phyloP scores from a whole-genome alignment of 2,329 filamentous ascomycete species.

The Ambrosiella cleistominuta region DNA sequence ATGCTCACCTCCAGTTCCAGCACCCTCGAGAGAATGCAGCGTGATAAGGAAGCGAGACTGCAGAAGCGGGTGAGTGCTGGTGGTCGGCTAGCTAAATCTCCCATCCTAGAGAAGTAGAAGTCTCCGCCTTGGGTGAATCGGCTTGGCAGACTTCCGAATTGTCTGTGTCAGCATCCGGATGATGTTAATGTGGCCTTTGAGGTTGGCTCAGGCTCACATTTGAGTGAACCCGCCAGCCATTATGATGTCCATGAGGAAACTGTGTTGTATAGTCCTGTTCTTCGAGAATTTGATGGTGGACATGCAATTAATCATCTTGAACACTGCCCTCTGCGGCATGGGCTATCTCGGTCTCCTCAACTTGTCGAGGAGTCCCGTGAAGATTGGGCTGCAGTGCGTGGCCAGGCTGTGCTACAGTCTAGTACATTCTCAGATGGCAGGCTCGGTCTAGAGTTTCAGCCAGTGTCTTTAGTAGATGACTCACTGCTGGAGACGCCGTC shows the following conservation, averaged over 20 bases:
- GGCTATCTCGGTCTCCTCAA: not conserved
- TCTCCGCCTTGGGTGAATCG: conserved; percentile 16
- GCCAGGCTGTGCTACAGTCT: not conserved
- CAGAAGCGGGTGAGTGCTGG: conserved; percentile 69
- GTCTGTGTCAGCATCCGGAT: conserved; percentile 2
- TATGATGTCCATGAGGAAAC: not conserved
- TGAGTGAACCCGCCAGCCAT: not conserved
- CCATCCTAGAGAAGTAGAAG: conserved; percentile 44
- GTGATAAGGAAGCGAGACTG: conserved; percentile 49
- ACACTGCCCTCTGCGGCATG: too few relatives aligned
- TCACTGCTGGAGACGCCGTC: not conserved
- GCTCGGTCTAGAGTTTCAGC: not conserved
- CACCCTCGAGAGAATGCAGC: conserved; percentile 28
- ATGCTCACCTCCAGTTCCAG: conserved; percentile 35
- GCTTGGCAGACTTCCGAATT: conserved; percentile 11
- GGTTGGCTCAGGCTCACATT: not conserved
- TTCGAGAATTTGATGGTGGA: not conserved
- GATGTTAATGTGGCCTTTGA: not conserved
- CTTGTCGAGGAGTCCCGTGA: not conserved
- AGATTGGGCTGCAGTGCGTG: not conserved
- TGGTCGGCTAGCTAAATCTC: conserved; percentile 49
- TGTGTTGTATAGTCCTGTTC: not conserved
- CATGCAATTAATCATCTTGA: too few relatives aligned
- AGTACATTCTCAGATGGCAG: not conserved
- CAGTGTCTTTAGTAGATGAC: not conserved